phyloP scores from a whole-genome alignment of 2,329 filamentous ascomycete species.

The Monilinia vaccinii-corymbosi region DNA sequence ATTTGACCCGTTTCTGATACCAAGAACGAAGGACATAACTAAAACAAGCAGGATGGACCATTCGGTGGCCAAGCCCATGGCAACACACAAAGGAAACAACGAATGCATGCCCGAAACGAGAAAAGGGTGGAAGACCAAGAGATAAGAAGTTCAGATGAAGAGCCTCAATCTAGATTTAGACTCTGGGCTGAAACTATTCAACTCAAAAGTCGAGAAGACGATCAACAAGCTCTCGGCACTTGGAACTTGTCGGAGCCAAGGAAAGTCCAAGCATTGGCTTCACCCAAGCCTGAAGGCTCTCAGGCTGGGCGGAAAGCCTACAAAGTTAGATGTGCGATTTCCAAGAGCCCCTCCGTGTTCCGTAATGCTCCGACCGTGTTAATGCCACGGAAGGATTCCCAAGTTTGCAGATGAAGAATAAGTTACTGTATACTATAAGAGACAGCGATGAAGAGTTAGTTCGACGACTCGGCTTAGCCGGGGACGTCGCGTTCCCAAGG shows the following conservation, averaged over 20 bases:
- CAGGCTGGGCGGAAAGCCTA: neutral
- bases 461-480: neutral
- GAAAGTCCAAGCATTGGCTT: slow-evolving; percentile 2
- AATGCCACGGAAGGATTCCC: neutral
- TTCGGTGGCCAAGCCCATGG: slow-evolving; percentile 5
- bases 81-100: slow-evolving; percentile 9
- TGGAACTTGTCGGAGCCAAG: slow-evolving; percentile 7
- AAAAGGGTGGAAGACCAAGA: slow-evolving; percentile 2
- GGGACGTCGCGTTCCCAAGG: neutral
- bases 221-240: slow-evolving; percentile 1
- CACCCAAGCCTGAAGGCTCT: neutral
- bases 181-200: neutral
- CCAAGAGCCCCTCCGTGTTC: neutral
- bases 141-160: neutral
- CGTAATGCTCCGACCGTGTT: slow-evolving; percentile 1
- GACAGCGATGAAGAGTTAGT: neutral
- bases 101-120: slow-evolving; percentile 3
- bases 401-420: neutral
- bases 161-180: neutral
- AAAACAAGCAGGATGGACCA: slow-evolving; percentile 1
- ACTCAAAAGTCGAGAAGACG: neutral
- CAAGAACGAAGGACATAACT: slow-evolving; percentile 1
- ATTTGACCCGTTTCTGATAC: slow-evolving; percentile 3
- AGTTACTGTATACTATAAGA: neutral
- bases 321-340: neutral